Evolutionary conservation across 2,329 filamentous ascomycete genomes (phyloP).

Genomic region (Epichloe glyceriae): DNA sequence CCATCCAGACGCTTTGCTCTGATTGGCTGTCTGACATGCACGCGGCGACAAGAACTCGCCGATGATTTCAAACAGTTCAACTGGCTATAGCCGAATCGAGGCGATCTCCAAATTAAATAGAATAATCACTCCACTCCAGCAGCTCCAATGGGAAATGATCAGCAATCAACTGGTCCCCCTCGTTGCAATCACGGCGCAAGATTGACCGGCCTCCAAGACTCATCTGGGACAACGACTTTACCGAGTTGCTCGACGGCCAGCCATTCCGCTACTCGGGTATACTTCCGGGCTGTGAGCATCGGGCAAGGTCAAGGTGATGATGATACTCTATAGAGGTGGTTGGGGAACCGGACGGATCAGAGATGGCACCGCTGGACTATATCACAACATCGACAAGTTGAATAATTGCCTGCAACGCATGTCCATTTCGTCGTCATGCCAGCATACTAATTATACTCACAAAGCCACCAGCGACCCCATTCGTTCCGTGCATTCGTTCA

Average conservation of each 20-base stretch:
- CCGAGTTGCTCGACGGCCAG: not conserved
- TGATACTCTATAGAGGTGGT: not conserved
- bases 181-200: too few species aligned
- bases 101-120: too few species aligned
- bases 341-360: not conserved
- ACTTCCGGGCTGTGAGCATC: not conserved
- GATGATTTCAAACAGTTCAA: too few species aligned
- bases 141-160: too few species aligned
- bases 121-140: too few species aligned
- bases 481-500: not conserved
- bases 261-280: not conserved
- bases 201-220: too few species aligned
- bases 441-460: conserved; percentile 2
- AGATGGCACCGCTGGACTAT: not conserved
- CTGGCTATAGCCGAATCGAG: too few species aligned
- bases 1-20: too few species aligned
- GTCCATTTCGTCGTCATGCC: not conserved
- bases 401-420: not conserved
- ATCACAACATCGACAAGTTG: not conserved
- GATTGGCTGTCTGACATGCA: too few species aligned
- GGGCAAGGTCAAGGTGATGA: not conserved
- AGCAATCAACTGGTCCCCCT: too few species aligned
- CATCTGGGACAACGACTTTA: not conserved
- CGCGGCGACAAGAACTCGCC: too few species aligned
- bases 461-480: not conserved